phyloP scores from a whole-genome alignment of 164 flowering plant genomes.

The Euptelea pleiosperma region DNA sequence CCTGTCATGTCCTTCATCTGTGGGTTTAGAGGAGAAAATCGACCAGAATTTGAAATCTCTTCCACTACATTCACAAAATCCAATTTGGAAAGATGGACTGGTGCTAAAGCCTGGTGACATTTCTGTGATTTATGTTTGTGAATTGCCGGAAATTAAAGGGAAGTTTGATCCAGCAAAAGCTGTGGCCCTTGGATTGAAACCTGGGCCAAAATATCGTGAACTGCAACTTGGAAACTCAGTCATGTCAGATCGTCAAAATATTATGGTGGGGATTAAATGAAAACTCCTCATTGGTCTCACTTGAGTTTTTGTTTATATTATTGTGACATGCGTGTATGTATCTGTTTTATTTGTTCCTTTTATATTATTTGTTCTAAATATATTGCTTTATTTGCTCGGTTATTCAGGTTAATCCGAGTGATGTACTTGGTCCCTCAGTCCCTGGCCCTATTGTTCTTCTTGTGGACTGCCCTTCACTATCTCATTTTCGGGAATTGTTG shows the following conservation, averaged over 20 bases:
- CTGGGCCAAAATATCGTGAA: conserved; percentile 85
- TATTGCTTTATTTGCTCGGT: conserved; percentile 13
- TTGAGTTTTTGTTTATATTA: neutral
- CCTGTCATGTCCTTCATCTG: neutral
- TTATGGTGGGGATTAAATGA: conserved; percentile 53
- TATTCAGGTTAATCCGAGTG: conserved; percentile 87
- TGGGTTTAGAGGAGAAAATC: conserved; percentile 6
- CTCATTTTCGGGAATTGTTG: conserved; percentile 55
- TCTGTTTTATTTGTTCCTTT: neutral
- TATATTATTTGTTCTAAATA: neutral
- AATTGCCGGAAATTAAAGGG: conserved; percentile 86
- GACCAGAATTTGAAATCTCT: conserved; percentile 11
- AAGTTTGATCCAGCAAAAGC: conserved; percentile 88
- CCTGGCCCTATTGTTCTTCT: conserved; percentile 92
- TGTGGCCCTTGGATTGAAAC: conserved; percentile 70
- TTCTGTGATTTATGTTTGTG: conserved; percentile 88
- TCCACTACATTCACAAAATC: conserved; percentile 10
- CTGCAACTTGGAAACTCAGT: conserved; percentile 85
- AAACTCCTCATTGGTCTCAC: neutral
- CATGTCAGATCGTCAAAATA: conserved; percentile 63
- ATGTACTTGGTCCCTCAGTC: conserved; percentile 84
- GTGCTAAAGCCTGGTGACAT: conserved; percentile 65
- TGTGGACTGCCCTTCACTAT: conserved; percentile 83
- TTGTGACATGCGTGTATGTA: neutral
- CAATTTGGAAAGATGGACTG: conserved; percentile 8